These are phyloP conservation scores for Polytrichum commune DNA, from an alignment of 225 moss, liverwort and hornwort genomes.

Conservation along the genomic window DNA sequence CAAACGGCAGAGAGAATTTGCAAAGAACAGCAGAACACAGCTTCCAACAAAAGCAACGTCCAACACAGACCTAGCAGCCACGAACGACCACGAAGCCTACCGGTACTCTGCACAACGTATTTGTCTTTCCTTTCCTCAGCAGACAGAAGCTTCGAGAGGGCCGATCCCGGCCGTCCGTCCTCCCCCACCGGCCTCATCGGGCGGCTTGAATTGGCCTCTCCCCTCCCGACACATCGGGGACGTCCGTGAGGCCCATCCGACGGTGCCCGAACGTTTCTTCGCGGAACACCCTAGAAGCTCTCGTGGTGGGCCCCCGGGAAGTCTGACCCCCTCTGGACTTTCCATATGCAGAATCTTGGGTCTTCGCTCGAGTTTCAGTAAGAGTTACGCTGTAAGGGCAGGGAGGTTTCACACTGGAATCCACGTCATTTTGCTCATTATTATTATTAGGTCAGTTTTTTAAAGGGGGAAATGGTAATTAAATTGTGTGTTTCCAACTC, in stretches of 20 bases:
- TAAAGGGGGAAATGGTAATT: no score
- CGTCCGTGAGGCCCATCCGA: not conserved
- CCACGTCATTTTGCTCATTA: no score
- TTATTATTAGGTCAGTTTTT: no score
- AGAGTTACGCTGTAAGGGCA: no score
- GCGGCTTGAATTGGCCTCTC: conserved; percentile 14
- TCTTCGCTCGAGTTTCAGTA: no score
- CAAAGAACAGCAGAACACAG: not conserved
- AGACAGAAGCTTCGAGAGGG: conserved; percentile 20
- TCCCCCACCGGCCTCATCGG: conserved; percentile 12
- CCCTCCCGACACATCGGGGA: conserved; percentile 9
- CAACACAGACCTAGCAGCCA: not conserved
- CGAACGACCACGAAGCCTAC: not conserved
- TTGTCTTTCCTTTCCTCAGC: not conserved
- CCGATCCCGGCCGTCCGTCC: conserved; percentile 15
- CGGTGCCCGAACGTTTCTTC: not conserved
- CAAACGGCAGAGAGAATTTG: not conserved
- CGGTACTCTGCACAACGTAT: not conserved
- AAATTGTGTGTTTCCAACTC: no score
- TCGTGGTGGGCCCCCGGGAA: not conserved
- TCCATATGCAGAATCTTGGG: no score
- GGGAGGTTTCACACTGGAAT: no score
- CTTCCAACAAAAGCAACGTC: not conserved
- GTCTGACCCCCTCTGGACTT: no score
- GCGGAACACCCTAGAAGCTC: conserved; percentile 28